Base-by-base conservation (phyloP, 768 basidiomycete genomes). In the Lentinus tigrinus region DNA sequence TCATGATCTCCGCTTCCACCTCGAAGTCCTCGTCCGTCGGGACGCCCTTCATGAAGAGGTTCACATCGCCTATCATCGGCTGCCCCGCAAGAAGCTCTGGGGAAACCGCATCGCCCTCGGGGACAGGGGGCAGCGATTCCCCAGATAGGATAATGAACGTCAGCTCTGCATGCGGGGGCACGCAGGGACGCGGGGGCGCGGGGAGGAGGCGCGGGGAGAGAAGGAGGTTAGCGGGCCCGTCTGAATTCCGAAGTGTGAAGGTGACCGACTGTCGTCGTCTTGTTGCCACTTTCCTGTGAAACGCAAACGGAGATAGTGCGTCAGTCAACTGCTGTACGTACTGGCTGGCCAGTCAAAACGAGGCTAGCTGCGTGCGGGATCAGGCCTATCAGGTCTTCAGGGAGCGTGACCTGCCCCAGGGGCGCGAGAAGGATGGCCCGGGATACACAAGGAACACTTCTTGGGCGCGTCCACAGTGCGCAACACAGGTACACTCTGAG, bases 1-100 rank as follows among this genome's bases (percentile, higher is more conserved):
- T 89, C 95, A 96, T 98, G 58, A 96, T 86, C 70, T 96, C 93
- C 26, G 86, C 82, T 67, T 98, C 95, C 2, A 84, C 91, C 61
- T 93, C 87, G 54, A 83, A 81, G 34, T 73, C 73, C 10, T 62
- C 63, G 19, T 67, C 63, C 10, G 57, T 65, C 31, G 61, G 70
- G 17, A 69, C 63, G 46, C 85, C 85, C 46, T 88, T 88, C 42
- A 96, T 73, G 70, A 97, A 97, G 26, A 97, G 73, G 70, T 97
- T 97, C 36, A 94, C 93, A 69, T 98, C 95, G 31, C 95, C 95
- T 19, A 95, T 75, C 93, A 96, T 95, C 10, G 79, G 81, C 58
- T 77, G 67, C 68, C 72, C 26, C 38, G 65, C 76, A 72, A 65
- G 57, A 62, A 56, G 76, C 69, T 48, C 67, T 26, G 48, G 56